These are phyloP conservation scores for Thelonectria rubi DNA, from an alignment of 2,329 filamentous ascomycete genomes.

Conservation along the genomic window DNA sequence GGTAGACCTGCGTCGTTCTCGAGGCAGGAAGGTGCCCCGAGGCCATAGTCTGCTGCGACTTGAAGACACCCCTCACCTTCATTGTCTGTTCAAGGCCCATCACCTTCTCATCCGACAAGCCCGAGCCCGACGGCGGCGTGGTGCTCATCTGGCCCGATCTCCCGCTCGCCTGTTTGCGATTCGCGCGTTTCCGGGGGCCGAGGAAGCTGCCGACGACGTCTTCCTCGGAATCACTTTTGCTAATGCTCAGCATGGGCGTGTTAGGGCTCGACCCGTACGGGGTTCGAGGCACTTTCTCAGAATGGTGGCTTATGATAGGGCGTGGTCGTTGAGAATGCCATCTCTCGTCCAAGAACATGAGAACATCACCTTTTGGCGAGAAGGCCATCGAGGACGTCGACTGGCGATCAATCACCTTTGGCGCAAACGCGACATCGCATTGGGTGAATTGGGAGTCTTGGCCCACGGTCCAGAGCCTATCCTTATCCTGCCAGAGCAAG, in stretches of 20 bases:
- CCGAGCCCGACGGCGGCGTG: constrained; percentile 59
- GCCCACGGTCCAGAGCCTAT: constrained; percentile 73
- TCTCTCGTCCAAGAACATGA: constrained; percentile 71
- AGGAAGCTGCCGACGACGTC: constrained; percentile 70
- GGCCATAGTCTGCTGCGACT: constrained; percentile 69
- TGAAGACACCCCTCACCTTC: constrained; percentile 65
- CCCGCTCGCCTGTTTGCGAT: constrained; percentile 55
- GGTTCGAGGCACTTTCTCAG: constrained; percentile 49
- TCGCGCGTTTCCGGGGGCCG: constrained; percentile 53
- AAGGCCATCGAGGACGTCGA: constrained; percentile 69
- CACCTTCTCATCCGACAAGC: constrained; percentile 48
- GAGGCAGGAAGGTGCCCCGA: constrained; percentile 65
- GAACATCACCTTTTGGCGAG: constrained; percentile 65
- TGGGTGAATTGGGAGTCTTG: constrained; percentile 70
- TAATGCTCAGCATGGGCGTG: constrained; percentile 62
- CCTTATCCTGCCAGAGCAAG: constrained; percentile 70
- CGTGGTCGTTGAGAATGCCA: constrained; percentile 55
- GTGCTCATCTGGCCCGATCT: constrained; percentile 60
- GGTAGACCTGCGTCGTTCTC: constrained; percentile 60
- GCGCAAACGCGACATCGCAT: constrained; percentile 71
- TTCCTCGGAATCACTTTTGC: constrained; percentile 72
- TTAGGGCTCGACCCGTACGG: constrained; percentile 60
- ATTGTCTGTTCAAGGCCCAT: constrained; percentile 67
- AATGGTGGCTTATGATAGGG: constrained; percentile 48
- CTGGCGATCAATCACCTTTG: constrained; percentile 69